Evolutionary conservation across 306 rosid genomes (phyloP).

Genomic region (Erythrophleum fordii): DNA sequence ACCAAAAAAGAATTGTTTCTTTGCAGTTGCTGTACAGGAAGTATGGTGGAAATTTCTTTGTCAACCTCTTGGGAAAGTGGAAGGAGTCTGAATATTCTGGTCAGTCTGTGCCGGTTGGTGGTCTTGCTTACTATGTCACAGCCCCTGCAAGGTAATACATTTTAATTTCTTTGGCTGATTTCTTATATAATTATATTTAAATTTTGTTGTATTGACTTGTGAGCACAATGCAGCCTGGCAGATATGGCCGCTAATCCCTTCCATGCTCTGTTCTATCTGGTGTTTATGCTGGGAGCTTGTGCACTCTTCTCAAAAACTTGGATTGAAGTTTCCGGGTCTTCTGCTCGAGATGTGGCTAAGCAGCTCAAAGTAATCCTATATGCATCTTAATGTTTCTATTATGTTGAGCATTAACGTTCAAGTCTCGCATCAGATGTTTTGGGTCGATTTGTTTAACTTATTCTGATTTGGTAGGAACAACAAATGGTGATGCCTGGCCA

Average conservation of each 20-base stretch:
- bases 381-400: constrained; percentile 8
- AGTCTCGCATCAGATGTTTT: background rate
- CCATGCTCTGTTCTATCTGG: constrained; percentile 88
- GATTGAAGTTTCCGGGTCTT: constrained; percentile 98
- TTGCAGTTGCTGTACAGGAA: constrained; percentile 79
- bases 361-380: constrained; percentile 71
- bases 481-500: constrained; percentile 99
- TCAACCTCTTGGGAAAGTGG: constrained; percentile 92
- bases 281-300: constrained; percentile 88
- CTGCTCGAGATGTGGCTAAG: constrained; percentile 95
- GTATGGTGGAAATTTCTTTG: constrained; percentile 85
- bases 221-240: constrained; percentile 76
- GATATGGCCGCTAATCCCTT: constrained; percentile 98
- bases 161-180: background rate
- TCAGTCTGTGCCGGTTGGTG: constrained; percentile 87
- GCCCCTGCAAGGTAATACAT: constrained; percentile 79
- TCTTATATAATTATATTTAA: background rate
- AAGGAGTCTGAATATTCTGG: constrained; percentile 95
- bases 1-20: background rate
- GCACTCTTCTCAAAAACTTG: constrained; percentile 95
- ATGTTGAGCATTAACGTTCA: background rate
- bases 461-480: constrained; percentile 72
- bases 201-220: background rate
- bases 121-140: constrained; percentile 92
- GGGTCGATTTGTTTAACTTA: constrained; percentile 30